A percentile compares a stretch with the other conserved stretches of the same genome.
Evolutionary conservation across 2,329 filamentous ascomycete genomes (phyloP).

Genomic region (Didymellaceae sp.): DNA sequence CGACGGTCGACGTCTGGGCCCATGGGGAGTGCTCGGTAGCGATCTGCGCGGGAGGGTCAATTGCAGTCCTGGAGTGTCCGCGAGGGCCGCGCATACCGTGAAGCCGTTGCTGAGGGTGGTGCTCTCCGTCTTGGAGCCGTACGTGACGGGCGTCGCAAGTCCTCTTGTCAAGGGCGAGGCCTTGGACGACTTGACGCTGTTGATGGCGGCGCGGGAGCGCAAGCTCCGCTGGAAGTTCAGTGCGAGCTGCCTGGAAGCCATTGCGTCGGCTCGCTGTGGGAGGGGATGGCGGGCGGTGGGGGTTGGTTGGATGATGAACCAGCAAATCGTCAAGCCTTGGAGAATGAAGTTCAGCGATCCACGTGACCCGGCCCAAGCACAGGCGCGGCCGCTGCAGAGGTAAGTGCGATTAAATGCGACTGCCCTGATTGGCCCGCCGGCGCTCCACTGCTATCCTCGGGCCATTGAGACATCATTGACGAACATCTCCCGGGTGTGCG

Average conservation of each 20-base stretch:
- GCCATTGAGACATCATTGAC: slow-evolving; percentile 11
- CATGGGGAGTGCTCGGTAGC: slow-evolving; percentile 98
- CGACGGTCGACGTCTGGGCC: slow-evolving; percentile 97
- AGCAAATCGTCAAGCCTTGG: slow-evolving; percentile 16
- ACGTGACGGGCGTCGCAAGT: slow-evolving; percentile 82
- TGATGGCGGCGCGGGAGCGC: slow-evolving; percentile 84
- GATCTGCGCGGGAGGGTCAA: slow-evolving; percentile 67
- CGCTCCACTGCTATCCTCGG: slow-evolving; percentile 14
- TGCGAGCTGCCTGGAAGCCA: slow-evolving; percentile 98
- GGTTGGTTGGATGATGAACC: slow-evolving; percentile 35
- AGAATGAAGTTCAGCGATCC: slow-evolving; percentile 3
- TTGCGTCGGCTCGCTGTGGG: slow-evolving; percentile 55
- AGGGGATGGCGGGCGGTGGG: slow-evolving; percentile 38
- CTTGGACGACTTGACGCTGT: slow-evolving; percentile 64
- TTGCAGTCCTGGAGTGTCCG: slow-evolving; percentile 33
- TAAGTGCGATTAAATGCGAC: slow-evolving; percentile 2
- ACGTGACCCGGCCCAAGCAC: no score
- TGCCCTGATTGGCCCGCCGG: slow-evolving; percentile 3
- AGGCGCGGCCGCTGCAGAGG: no score
- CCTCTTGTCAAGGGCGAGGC: slow-evolving; percentile 76
- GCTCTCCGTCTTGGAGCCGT: slow-evolving; percentile 85
- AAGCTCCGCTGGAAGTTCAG: slow-evolving; percentile 90
- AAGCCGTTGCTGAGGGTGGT: slow-evolving; percentile 97
- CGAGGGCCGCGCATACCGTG: slow-evolving; percentile 68
- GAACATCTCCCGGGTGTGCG: slow-evolving; percentile 14